Conservation (phyloP, 2,329 filamentous ascomycete species). For the Fusarium tricinctum region DNA sequence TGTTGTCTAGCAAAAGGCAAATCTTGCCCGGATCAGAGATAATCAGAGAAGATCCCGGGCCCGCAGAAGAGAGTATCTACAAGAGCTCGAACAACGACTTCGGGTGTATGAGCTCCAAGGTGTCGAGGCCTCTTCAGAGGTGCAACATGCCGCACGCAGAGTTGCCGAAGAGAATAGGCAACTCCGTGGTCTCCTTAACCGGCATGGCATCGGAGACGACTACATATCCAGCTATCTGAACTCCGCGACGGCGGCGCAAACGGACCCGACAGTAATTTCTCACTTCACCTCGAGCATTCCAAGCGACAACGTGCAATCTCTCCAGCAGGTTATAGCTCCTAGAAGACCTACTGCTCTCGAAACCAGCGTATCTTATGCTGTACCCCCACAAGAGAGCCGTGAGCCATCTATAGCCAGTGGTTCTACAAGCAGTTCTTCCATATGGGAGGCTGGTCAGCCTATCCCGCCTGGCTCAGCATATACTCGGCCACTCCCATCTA, state of each 20-base stretch:
- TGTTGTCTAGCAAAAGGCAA: constrained; percentile 55
- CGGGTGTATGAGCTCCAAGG: constrained; percentile 74
- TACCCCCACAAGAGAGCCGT: constrained; percentile 53
- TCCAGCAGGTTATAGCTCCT: constrained; percentile 57
- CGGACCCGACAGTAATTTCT: constrained; percentile 39
- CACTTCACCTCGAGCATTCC: constrained; percentile 44
- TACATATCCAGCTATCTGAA: constrained; percentile 64
- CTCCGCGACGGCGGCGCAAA: constrained; percentile 34
- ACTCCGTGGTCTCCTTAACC: constrained; percentile 70
- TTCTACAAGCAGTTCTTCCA: constrained; percentile 52
- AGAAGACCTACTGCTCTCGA: constrained; percentile 53
- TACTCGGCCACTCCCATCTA: constrained; percentile 47
- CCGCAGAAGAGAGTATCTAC: constrained; percentile 79
- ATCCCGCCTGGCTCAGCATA: constrained; percentile 46
- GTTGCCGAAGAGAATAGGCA: constrained; percentile 79
- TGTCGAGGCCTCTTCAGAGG: constrained; percentile 77
- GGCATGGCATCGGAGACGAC: constrained; percentile 69
- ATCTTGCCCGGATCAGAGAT: constrained; percentile 74
- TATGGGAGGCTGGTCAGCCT: constrained; percentile 53
- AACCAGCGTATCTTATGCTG: constrained; percentile 45
- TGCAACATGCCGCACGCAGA: constrained; percentile 76
- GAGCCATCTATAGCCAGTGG: constrained; percentile 53
- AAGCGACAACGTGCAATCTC: constrained; percentile 50
- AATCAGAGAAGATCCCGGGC: constrained; percentile 84
- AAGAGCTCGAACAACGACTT: constrained; percentile 74